These are phyloP conservation scores for Podospora fimiseda DNA, from an alignment of 495 filamentous ascomycete genomes.

Conservation along the genomic window DNA sequence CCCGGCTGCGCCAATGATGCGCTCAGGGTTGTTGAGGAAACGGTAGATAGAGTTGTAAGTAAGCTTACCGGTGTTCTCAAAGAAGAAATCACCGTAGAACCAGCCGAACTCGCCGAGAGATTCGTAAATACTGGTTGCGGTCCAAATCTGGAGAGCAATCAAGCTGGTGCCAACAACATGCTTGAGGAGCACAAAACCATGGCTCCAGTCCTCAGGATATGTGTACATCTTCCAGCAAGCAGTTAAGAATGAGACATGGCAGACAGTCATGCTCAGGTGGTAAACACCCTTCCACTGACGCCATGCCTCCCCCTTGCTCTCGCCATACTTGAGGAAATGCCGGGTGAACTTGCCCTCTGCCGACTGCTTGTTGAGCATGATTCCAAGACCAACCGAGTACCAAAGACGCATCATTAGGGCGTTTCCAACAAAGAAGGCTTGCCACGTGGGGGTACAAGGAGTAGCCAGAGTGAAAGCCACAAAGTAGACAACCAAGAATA, in stretches of 20 bases:
- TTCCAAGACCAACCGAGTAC: conserved; percentile 85
- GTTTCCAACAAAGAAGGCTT: conserved; percentile 71
- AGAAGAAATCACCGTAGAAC: conserved; percentile 99
- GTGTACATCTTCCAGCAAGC: conserved; percentile 96
- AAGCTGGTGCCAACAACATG: conserved; percentile 79
- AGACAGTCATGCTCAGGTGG: conserved; percentile 83
- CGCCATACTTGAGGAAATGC: conserved; percentile 95
- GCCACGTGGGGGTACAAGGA: conserved; percentile 66
- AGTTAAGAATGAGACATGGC: conserved; percentile 79
- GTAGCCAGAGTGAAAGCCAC: conserved; percentile 65
- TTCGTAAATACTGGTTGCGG: conserved; percentile 86
- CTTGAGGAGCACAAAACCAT: conserved; percentile 74
- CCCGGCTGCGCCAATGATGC: conserved; percentile 88
- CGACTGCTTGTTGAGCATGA: conserved; percentile 78
- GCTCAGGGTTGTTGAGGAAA: conserved; percentile 94
- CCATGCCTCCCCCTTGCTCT: conserved; percentile 86
- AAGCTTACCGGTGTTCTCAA: conserved; percentile 77
- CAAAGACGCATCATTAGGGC: conserved; percentile 81
- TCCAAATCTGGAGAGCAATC: conserved; percentile 88
- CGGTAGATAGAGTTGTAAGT: conserved; percentile 97
- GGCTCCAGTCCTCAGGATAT: conserved; percentile 74
- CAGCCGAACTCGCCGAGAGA: conserved; percentile 97
- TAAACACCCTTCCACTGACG: conserved; percentile 96
- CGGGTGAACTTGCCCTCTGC: conserved; percentile 87
- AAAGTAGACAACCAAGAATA: conserved; percentile 69